Base-by-base conservation (phyloP, 2,329 filamentous ascomycete genomes). In the Cladosporium sp. region DNA sequence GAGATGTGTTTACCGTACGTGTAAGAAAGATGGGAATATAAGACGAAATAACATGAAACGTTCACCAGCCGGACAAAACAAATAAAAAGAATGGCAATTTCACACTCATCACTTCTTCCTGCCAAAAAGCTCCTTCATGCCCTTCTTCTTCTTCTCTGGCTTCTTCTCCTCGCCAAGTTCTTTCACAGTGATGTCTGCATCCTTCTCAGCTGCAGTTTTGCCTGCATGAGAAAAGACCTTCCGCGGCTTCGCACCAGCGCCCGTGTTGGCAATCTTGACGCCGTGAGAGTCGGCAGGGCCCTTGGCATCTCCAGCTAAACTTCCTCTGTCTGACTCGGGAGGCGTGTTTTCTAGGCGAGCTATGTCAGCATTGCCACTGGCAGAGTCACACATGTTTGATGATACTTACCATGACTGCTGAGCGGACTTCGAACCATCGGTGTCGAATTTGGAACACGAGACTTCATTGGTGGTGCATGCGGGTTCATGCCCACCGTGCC, bases 151-250 rank as follows among this genome's bases (percentile, higher is more conserved):
- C 48, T 58, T 60, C 18, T 56, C 55, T 11, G 44, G 38, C 41
- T 44, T 44, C 37, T 37, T 44, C 7, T 38, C 45, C 1, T 52
- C 40, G 12, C 12, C 19, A 7, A 44, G 3, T 12, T 41, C 43
- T 40, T 47, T 29, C 11, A 43, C 41, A 18, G 38, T 17, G n/a
- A 37, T 15, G 4, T 47, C 43, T 3, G 38, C 37, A 7, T 47
- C 29, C 42, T 45, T 47, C 3, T 41, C 30, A 3, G 34, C 13
- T 3, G 36, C 18, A 12, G 43, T 17, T 13, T 24, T 36, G 41
- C 61, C 62, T 17, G 51, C 58, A 45, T 65, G 62, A 1, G 60
- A 62, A 47, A 64, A 64, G 52, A 62, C 61, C 20, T 54, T 59
- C 6, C 60, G 57, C 11, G 58, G 54, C 47, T 59, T 62, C 19